Evolutionary conservation across 768 basidiomycete species (phyloP).

Genomic region (Suillus paluster): DNA sequence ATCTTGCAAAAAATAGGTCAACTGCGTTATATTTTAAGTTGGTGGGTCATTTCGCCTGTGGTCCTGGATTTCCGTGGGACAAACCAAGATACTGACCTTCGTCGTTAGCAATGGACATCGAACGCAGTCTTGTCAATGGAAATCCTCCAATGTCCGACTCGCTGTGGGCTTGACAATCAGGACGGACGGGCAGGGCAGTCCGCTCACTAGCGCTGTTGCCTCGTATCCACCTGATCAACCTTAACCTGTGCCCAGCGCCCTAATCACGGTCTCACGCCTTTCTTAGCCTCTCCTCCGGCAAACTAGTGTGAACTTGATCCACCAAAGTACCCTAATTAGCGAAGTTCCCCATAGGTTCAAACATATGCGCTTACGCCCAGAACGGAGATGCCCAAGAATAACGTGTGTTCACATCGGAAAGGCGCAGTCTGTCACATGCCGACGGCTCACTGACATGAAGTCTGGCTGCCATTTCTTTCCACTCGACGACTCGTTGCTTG

Average conservation of each 20-base stretch:
- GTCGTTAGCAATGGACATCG: background rate
- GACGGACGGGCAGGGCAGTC: conserved; percentile 1
- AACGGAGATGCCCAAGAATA: conserved; percentile 21
- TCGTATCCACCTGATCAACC: background rate
- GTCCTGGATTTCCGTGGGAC: background rate
- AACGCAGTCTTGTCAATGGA: background rate
- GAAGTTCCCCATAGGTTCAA: background rate
- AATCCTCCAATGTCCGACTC: background rate
- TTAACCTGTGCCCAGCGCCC: conserved; percentile 4
- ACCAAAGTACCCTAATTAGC: conserved; percentile 2
- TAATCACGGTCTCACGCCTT: conserved; percentile 18
- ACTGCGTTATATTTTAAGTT: background rate
- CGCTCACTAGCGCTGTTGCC: background rate
- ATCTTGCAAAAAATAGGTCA: background rate
- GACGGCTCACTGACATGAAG: conserved; percentile 11
- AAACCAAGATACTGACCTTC: background rate
- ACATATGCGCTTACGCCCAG: conserved; percentile 8
- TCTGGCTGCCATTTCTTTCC: conserved; percentile 13
- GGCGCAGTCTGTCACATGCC: conserved; percentile 13
- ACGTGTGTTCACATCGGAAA: conserved; percentile 10
- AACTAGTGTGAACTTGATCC: background rate
- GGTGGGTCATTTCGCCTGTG: background rate
- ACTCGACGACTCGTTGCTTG: conserved; percentile 20
- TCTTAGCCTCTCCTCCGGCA: conserved; percentile 8
- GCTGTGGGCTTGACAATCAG: background rate